A percentile compares a stretch with the other conserved stretches of the same genome.
These are phyloP conservation scores for Cryptosporidium andersoni DNA, from an alignment of 169 alveolate species.

Conservation along the genomic window DNA sequence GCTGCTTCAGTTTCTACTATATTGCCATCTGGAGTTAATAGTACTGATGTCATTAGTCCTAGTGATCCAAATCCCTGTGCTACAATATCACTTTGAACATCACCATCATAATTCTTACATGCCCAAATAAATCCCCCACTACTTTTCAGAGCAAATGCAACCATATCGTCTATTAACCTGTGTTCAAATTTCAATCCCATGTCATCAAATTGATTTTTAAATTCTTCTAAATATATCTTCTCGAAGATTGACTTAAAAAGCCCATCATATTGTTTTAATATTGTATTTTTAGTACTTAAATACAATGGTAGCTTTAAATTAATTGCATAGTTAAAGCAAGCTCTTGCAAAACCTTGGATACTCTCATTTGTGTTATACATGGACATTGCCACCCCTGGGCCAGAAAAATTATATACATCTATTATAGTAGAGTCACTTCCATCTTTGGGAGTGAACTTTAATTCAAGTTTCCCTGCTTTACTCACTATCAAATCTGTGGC, in stretches of 20 bases:
- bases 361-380: no score
- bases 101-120: constrained; percentile 97
- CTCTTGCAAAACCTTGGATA: no score
- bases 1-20: constrained; percentile 94
- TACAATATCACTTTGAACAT: constrained; percentile 93
- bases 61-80: constrained; percentile 94
- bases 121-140: constrained; percentile 98
- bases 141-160: constrained; percentile 91
- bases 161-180: constrained; percentile 96
- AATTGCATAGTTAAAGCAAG: no score
- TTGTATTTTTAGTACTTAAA: constrained; percentile 91
- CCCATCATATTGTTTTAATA: constrained; percentile 93
- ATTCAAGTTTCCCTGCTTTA: no score
- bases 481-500: no score
- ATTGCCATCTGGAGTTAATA: constrained; percentile 91
- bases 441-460: no score
- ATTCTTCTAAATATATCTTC: constrained; percentile 86
- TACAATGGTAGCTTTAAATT: constrained; percentile 73
- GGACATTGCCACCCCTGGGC: no score
- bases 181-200: constrained; percentile 90
- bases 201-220: constrained; percentile 83
- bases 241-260: constrained; percentile 92
- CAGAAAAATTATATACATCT: no score
- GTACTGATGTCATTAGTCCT: constrained; percentile 94
- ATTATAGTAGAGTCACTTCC: no score